Conservation (phyloP, 2,329 filamentous ascomycete genomes). For the Xylaria sp. region DNA sequence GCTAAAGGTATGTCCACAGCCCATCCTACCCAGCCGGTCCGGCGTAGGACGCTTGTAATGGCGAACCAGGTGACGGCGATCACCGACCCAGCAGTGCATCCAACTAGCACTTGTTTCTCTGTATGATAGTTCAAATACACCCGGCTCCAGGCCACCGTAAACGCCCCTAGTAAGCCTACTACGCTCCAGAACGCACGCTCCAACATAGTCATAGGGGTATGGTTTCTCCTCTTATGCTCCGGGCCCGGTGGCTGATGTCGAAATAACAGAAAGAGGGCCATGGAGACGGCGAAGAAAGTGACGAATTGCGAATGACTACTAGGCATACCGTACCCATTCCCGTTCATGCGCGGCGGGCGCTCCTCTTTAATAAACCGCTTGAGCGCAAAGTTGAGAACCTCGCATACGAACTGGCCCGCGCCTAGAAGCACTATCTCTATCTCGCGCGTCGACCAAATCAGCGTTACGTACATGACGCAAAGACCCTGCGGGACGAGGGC, state of each 20-base stretch:
- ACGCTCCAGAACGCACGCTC: constrained; percentile 63
- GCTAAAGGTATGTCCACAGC: constrained; percentile 68
- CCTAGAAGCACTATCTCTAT: constrained; percentile 90
- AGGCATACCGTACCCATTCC: constrained; percentile 98
- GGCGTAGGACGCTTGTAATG: constrained; percentile 69
- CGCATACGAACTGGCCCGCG: constrained; percentile 87
- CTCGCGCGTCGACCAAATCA: constrained; percentile 91
- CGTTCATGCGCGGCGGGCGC: constrained; percentile 80
- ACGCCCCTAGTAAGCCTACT: constrained; percentile 65
- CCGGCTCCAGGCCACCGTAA: constrained; percentile 77
- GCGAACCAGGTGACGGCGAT: constrained; percentile 82
- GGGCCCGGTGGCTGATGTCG: constrained; percentile 68
- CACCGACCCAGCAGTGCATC: constrained; percentile 70
- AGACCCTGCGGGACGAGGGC: constrained; percentile 92
- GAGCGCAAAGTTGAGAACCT: constrained; percentile 85
- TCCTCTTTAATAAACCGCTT: constrained; percentile 94
- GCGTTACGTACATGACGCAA: constrained; percentile 85
- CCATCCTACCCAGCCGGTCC: constrained; percentile 74
- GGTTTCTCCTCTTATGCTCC: constrained; percentile 44
- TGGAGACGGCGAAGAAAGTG: constrained; percentile 84
- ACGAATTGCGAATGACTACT: constrained; percentile 93
- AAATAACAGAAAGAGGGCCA: constrained; percentile 83
- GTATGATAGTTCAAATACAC: constrained; percentile 96
- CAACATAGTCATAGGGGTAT: constrained; percentile 62
- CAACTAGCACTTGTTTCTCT: constrained; percentile 82